These are phyloP conservation scores for Coemansia reversa DNA, from an alignment of 192 early-diverging fungal species.

Conservation along the genomic window DNA sequence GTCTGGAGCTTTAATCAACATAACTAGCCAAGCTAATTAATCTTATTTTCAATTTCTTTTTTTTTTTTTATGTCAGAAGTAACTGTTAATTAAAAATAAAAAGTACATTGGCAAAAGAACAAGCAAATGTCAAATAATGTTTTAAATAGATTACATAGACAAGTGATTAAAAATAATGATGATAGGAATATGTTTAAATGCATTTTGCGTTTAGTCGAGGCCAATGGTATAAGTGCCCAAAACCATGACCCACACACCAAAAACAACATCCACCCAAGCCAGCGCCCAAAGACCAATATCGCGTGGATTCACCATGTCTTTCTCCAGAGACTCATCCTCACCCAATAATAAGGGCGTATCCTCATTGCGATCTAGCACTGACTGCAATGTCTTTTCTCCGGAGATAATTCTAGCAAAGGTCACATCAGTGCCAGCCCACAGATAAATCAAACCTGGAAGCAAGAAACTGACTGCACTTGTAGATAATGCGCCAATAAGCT, in stretches of 20 bases:
- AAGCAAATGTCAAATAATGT: no score
- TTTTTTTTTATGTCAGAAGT: no score
- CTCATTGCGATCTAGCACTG: neutral
- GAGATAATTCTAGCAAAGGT: conserved; percentile 3
- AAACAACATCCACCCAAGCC: conserved; percentile 28
- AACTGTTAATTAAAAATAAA: neutral
- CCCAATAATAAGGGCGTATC: neutral
- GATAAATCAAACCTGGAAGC: conserved; percentile 29
- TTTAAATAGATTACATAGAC: no score
- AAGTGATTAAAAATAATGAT: neutral
- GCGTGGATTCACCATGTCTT: neutral
- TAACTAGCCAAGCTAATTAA: no score
- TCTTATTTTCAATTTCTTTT: no score
- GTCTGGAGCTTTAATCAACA: neutral
- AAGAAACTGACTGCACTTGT: conserved; percentile 43
- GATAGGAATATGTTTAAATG: neutral
- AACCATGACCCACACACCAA: conserved; percentile 47
- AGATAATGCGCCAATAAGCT: conserved; percentile 37
- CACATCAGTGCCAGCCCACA: conserved; percentile 43
- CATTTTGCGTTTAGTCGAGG: neutral
- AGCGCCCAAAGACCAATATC: conserved; percentile 21
- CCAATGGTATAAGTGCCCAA: conserved; percentile 34
- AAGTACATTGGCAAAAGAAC: no score
- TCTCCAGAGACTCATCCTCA: neutral
- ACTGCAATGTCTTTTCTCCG: neutral